Evolutionary conservation across 306 rosid genomes (phyloP).

Genomic region (Quercus ilex): DNA sequence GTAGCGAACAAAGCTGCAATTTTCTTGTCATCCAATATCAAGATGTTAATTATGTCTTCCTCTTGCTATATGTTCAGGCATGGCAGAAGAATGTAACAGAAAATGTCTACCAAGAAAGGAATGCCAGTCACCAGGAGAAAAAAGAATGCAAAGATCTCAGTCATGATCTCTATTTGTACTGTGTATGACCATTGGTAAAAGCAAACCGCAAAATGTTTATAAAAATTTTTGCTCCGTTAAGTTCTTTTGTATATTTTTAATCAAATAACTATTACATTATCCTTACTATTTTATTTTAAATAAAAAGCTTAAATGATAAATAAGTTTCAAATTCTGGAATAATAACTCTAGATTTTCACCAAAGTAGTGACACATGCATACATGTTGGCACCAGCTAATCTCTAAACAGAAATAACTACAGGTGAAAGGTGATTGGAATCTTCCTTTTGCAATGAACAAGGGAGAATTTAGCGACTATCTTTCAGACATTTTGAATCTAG

Average conservation of each 20-base stretch:
- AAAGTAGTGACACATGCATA: no score
- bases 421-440: no score
- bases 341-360: no score
- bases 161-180: background rate
- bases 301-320: background rate
- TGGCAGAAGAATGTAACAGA: constrained; percentile 31
- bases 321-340: no score
- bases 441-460: no score
- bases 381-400: no score
- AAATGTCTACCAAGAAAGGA: background rate
- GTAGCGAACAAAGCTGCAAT: background rate
- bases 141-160: background rate
- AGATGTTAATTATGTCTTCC: background rate
- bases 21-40: background rate
- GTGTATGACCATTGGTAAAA: background rate
- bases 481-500: background rate
- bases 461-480: no score
- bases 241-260: background rate
- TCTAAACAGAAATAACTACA: no score
- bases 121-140: background rate
- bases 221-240: background rate
- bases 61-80: constrained; percentile 32
- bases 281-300: background rate
- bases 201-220: background rate
- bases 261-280: background rate